Evolutionary conservation across 176 grass and related monocot species (phyloP).

Genomic region (Panicum miliaceum): DNA sequence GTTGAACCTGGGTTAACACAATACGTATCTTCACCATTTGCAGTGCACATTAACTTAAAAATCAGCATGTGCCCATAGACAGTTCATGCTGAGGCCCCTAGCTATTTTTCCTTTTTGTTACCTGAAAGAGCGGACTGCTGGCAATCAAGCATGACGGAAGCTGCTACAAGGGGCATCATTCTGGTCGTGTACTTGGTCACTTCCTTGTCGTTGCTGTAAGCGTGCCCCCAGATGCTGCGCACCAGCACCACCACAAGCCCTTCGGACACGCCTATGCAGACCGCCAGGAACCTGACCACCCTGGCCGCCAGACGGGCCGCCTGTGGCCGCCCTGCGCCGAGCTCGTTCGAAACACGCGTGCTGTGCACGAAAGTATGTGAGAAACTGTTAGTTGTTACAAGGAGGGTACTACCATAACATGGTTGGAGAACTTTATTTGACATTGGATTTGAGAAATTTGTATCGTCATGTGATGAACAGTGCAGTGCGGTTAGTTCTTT

Average conservation of each 20-base stretch:
- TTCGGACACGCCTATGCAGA: conserved; percentile 25
- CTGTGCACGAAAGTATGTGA: neutral
- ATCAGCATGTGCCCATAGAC: neutral
- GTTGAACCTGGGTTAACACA: no score
- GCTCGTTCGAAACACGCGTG: conserved; percentile 67
- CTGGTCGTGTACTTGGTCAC: conserved; percentile 34
- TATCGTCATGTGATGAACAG: no score
- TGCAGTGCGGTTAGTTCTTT: no score
- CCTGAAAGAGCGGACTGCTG: conserved; percentile 65
- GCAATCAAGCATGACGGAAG: conserved; percentile 54
- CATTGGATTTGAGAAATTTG: no score
- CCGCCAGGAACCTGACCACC: conserved; percentile 36
- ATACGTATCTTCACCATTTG: neutral
- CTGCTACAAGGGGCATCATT: conserved; percentile 57
- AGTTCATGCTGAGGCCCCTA: no score
- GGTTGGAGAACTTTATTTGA: no score
- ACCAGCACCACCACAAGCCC: conserved; percentile 43
- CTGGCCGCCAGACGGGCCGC: conserved; percentile 41
- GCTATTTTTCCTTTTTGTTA: neutral
- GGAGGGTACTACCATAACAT: no score
- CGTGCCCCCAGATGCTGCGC: conserved; percentile 51
- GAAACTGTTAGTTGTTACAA: no score
- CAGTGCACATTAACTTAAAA: neutral
- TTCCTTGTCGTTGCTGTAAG: conserved; percentile 57
- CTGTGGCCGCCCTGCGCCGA: conserved; percentile 45